These are phyloP conservation scores for Pholiota adiposa DNA, from an alignment of 1,284 basidiomycete species.

Conservation along the genomic window DNA sequence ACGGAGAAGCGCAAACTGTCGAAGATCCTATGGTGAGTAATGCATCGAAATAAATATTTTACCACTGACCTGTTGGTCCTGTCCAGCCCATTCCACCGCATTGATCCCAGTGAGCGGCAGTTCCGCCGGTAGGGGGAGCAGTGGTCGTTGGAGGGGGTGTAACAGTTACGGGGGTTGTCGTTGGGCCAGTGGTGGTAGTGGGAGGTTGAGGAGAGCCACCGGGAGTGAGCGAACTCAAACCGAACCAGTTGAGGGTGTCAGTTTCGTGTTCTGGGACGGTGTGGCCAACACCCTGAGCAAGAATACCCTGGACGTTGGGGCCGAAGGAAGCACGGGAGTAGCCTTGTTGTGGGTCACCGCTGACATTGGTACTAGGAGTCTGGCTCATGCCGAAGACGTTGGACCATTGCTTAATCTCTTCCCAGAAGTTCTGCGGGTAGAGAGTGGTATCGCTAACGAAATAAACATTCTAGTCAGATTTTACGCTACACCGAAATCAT, in stretches of 20 bases:
- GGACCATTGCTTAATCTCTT: constrained; percentile 55
- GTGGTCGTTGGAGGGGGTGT: constrained; percentile 1
- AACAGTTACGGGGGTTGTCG: constrained; percentile 9
- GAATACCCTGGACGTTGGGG: constrained; percentile 49
- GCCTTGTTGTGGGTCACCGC: constrained; percentile 41
- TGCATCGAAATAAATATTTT: not conserved
- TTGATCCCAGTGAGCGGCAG: constrained; percentile 22
- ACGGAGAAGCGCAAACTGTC: constrained; percentile 18
- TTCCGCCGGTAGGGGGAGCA: constrained; percentile 10
- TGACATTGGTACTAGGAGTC: constrained; percentile 42
- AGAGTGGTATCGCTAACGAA: constrained; percentile 49
- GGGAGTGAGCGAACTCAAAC: constrained; percentile 25
- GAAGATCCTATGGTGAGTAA: not conserved
- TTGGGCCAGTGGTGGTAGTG: constrained; percentile 4
- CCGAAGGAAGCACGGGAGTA: constrained; percentile 51
- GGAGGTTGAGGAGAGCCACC: not conserved
- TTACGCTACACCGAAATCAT: not conserved
- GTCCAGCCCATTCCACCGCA: constrained; percentile 25
- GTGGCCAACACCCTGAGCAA: constrained; percentile 48
- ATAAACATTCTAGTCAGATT: not conserved
- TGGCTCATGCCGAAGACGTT: constrained; percentile 47
- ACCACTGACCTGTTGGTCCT: constrained; percentile 14
- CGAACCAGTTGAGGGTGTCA: constrained; percentile 45
- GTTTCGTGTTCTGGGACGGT: constrained; percentile 45
- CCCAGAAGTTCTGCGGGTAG: constrained; percentile 53